Evolutionary conservation across 768 basidiomycete genomes (phyloP), one percentile per base, ranked within the genome.

Genomic region (Tulasnella sp.): DNA sequence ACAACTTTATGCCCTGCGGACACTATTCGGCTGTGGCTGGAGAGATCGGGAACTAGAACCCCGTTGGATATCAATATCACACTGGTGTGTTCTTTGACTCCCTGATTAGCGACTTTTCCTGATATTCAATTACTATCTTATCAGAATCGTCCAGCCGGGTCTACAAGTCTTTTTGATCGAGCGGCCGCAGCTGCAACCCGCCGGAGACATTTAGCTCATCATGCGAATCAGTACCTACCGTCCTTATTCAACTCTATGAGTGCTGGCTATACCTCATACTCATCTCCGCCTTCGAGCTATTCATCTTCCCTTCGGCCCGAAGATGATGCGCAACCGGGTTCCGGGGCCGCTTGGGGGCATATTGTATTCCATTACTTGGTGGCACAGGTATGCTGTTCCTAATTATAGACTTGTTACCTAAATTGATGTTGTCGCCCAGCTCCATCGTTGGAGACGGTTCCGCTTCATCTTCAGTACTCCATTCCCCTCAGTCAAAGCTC

Each of bases 21-120:
- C 67, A 87, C 83, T 4, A 79, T 90, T 51, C 83, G 88, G 7
- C 76, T 90, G 10, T 90, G 88, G 87, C 76, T 90, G 0, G 86
- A 88, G 68, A 82, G 87, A 26, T 85, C 88, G 11, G 88, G 88
- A 17, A 73, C 76, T 53, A 76, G 71, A 3, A 80, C 83, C 4
- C 83, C 87, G 4, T 77, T 90, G 8, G 88, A 88, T 68, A 86
- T 90, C 61, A 86, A 88, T 68, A 87, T 90, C 49, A 83, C 81
- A 68, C 73, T 90, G 41, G 82, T 56, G 29, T 19, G 38, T 5
- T 48, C n/a, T 45, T 17, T 1, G 29, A 10, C n/a, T 43, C 44
- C 29, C 0, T 10, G 81, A 34, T 78, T 83, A 63, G 45, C 66
- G 3, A 65, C 68, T 42, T 51, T 66, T 41, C 38, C 23, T 62